Percentiles rank a stretch among this genome's conserved stretches.
Conservation (phyloP, 1,284 basidiomycete genomes). For the Erythrobasidium hasegawianum region DNA sequence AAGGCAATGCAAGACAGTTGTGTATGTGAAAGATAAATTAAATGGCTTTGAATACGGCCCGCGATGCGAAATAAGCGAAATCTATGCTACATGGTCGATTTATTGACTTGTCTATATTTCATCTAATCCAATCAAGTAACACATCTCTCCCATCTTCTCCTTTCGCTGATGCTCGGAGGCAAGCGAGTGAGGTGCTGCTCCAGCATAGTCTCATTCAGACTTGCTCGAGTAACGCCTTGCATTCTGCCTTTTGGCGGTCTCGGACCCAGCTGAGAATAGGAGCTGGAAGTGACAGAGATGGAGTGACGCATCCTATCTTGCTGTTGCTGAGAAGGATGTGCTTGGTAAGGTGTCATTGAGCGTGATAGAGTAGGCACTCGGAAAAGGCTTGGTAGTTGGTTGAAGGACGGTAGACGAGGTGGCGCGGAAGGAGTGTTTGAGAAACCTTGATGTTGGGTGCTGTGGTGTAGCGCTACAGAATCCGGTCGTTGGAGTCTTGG, state of each 20-base stretch:
- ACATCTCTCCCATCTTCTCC: slow-evolving; percentile 34
- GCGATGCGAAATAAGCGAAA: not conserved
- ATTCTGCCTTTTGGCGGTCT: slow-evolving; percentile 16
- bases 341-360: not conserved
- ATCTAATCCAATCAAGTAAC: slow-evolving; percentile 6
- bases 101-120: not conserved
- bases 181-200: slow-evolving; percentile 3
- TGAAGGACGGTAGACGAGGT: not conserved
- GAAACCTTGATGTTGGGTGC: not conserved
- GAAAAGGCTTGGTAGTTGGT: not conserved
- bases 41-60: not conserved
- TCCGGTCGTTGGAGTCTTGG: slow-evolving; percentile 8
- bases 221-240: slow-evolving; percentile 8
- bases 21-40: not conserved
- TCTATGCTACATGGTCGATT: slow-evolving; percentile 23
- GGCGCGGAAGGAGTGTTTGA: not conserved
- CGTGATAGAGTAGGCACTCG: not conserved
- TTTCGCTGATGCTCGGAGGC: slow-evolving; percentile 18
- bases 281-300: not conserved
- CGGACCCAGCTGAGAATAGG: not conserved
- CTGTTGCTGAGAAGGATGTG: not conserved
- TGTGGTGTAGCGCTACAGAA: not conserved
- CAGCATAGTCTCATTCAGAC: slow-evolving; percentile 8
- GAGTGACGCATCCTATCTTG: not conserved
- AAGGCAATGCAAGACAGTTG: no score